A percentile compares a stretch with the other conserved stretches of the same genome.
Conservation (phyloP, 2,329 filamentous ascomycete genomes). For the Pezicula radicicola region DNA sequence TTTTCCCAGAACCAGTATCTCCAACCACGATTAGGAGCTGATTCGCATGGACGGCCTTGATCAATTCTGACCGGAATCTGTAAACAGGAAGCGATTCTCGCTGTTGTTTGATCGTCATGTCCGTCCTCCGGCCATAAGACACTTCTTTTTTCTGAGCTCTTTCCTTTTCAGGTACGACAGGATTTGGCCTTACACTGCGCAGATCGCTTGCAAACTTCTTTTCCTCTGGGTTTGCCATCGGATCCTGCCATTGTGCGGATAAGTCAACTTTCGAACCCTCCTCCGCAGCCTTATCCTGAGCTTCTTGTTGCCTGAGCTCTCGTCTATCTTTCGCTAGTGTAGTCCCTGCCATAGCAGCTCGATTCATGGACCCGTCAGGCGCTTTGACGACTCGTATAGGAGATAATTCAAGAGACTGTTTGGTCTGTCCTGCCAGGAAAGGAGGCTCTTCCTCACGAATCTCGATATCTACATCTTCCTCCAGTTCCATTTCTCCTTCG, state of each 20-base stretch:
- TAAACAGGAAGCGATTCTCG: constrained; percentile 85
- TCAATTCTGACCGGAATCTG: constrained; percentile 81
- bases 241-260: constrained; percentile 91
- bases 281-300: constrained; percentile 72
- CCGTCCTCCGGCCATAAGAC: constrained; percentile 80
- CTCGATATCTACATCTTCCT: constrained; percentile 97
- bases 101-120: constrained; percentile 92
- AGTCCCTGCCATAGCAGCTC: constrained; percentile 92
- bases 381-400: constrained; percentile 97
- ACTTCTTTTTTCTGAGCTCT: constrained; percentile 76
- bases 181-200: constrained; percentile 60
- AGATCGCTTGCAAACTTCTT: constrained; percentile 88
- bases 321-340: constrained; percentile 84
- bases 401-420: constrained; percentile 90
- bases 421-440: constrained; percentile 93
- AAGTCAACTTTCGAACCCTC: constrained; percentile 77
- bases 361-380: constrained; percentile 95
- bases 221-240: constrained; percentile 84
- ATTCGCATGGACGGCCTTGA: constrained; percentile 82
- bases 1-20: constrained; percentile 96
- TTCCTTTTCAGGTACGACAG: constrained; percentile 90
- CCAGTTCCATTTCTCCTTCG: constrained; percentile 84
- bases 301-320: constrained; percentile 85
- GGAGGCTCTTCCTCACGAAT: constrained; percentile 94
- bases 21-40: constrained; percentile 95